Evolutionary conservation across 192 early-diverging fungal species (phyloP).

Genomic region (Podila epigama): DNA sequence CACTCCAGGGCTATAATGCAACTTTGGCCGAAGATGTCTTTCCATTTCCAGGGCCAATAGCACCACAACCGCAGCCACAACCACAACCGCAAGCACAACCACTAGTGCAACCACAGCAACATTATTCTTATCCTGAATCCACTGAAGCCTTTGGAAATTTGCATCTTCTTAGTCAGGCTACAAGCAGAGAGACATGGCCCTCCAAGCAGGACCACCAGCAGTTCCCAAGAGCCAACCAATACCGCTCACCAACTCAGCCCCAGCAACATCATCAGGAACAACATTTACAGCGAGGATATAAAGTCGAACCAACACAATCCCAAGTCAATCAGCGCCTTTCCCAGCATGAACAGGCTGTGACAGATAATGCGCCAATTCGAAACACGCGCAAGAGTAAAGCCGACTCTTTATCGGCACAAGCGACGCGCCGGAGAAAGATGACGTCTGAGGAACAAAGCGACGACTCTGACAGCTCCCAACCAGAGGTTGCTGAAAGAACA

Average conservation of each 20-base stretch:
- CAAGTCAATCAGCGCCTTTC: background rate
- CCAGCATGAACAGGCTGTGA: conserved; percentile 4
- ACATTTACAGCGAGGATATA: background rate
- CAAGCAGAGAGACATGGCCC: conserved; percentile 41
- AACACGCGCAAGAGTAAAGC: conserved; percentile 4
- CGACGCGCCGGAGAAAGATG: conserved; percentile 11
- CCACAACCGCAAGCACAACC: conserved; percentile 11
- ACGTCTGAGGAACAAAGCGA: conserved; percentile 39
- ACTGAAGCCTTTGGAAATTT: conserved; percentile 22
- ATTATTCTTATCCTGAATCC: conserved; percentile 14
- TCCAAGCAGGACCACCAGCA: conserved; percentile 5
- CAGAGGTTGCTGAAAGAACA: conserved; percentile 19
- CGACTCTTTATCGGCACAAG: background rate
- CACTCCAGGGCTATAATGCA: conserved; percentile 13
- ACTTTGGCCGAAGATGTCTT: conserved; percentile 16
- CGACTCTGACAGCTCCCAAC: conserved; percentile 22
- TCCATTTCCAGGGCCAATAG: conserved; percentile 12
- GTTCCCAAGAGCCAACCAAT: background rate
- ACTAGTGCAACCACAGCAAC: conserved; percentile 12
- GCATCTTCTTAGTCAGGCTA: conserved; percentile 35
- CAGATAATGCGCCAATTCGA: conserved; percentile 9
- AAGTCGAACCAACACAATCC: background rate
- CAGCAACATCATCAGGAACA: conserved; percentile 3
- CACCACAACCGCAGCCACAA: conserved; percentile 4
- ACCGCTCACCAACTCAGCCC: conserved; percentile 6